phyloP scores from a whole-genome alignment of 495 filamentous ascomycete species.

The Xylaria grammica region DNA sequence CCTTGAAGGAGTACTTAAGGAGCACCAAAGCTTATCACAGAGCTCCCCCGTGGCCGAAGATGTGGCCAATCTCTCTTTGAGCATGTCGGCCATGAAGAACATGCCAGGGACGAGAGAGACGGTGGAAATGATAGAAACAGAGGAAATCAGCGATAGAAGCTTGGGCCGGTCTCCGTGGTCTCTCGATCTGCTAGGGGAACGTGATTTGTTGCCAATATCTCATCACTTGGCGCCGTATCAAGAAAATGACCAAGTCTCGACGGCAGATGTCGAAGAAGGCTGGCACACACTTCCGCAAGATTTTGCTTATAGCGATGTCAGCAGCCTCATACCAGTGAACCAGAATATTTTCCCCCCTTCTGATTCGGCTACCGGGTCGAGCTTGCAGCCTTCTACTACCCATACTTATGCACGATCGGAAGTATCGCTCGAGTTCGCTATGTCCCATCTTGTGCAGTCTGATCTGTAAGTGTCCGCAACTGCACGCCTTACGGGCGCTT shows the following conservation, averaged over 20 bases:
- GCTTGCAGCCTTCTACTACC: no score
- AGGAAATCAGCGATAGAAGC: neutral
- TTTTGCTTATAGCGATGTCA: no score
- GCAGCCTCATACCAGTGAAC: no score
- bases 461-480: constrained; percentile 18
- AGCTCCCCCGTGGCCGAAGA: neutral
- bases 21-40: neutral
- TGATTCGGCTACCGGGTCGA: no score
- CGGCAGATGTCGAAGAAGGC: neutral
- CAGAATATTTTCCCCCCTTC: no score
- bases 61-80: neutral
- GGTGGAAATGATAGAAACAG: neutral
- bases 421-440: neutral
- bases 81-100: neutral
- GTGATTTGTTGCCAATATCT: neutral
- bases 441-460: constrained; percentile 20
- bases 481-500: neutral
- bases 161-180: neutral
- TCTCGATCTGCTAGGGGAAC: neutral
- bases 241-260: neutral
- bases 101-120: neutral
- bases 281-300: neutral
- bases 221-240: neutral
- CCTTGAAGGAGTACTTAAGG: neutral
- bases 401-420: neutral